Conservation (phyloP, 2,329 filamentous ascomycete species). For the Aspergillus viridinutans region DNA sequence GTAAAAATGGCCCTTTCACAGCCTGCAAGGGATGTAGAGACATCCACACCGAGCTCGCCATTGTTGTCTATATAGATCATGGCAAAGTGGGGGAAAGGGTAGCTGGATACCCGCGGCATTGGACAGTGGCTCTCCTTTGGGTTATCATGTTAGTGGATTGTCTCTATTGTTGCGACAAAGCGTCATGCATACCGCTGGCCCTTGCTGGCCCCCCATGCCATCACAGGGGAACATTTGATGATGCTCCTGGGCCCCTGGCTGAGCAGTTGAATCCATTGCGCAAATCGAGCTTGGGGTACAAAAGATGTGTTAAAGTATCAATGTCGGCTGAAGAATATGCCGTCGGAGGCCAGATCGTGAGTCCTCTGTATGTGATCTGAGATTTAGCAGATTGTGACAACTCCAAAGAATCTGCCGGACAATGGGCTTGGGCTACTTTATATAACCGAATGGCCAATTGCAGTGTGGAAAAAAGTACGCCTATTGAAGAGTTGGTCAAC, state of each 20-base stretch:
- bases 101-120: slow-evolving; percentile 14
- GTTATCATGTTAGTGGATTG: slow-evolving; percentile 7
- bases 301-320: not conserved
- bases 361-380: not conserved
- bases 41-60: slow-evolving; percentile 28
- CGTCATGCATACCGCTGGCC: slow-evolving; percentile 15
- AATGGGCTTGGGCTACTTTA: not conserved
- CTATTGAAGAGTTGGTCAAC: not conserved
- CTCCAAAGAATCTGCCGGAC: not conserved
- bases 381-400: not conserved
- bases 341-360: not conserved
- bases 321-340: not conserved
- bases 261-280: slow-evolving; percentile 14
- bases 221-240: slow-evolving; percentile 16
- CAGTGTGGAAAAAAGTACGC: not conserved
- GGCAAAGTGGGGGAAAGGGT: slow-evolving; percentile 34
- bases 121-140: slow-evolving; percentile 17
- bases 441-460: not conserved
- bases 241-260: slow-evolving; percentile 11
- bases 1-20: slow-evolving; percentile 33
- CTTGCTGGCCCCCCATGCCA: slow-evolving; percentile 17
- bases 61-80: slow-evolving; percentile 35
- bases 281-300: slow-evolving; percentile 7
- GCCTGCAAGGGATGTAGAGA: slow-evolving; percentile 30
- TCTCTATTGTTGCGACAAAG: not conserved